Evolutionary conservation across 176 grass and related monocot genomes (phyloP), one percentile per base, ranked within the genome.

Genomic region (Leersia perrieri): DNA sequence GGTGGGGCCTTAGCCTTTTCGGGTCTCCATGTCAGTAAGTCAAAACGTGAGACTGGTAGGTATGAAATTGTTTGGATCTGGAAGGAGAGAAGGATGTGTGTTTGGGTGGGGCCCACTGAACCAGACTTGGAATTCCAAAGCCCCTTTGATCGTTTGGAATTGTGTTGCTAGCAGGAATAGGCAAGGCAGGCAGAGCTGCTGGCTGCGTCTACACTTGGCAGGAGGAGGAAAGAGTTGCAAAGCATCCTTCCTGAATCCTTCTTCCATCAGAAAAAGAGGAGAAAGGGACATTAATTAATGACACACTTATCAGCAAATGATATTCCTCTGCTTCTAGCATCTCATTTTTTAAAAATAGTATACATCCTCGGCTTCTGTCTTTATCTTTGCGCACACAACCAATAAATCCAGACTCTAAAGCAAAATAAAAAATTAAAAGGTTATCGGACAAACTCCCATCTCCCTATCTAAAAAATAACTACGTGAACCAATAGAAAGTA

Each of bases 41-140:
- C 3, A 7, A 3, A 22, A 1, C 0, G 11, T 15, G 11, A 12
- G 11, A 15, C 0, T 0, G 2, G 2, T 8, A 0, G 65, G 11
- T 27, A 9, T 5, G 66, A 4, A 36, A 27, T 27, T 25, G 11
- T 26, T 27, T 9, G 35, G 35, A 69, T 15, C 34, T 39, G 33
- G 10, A 22, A n/a, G 32, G 32, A n/a, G 3, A 1, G 28, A 31
- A 18, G 16, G 41, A 16, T 12, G 23, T 12, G 23, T 8, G 10
- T 11, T 27, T 5, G 1, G 1, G 61, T 63, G 61, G 61, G 60
- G 61, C 28, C 28, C 61, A 53, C 49, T 1, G 5, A 20, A 53
- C 49, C 49, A 8, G 49, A 7, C 18, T 53, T 53, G 49, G 49
- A 53, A 53, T 53, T 53, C 18, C 49, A 20, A 53, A 53, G 49